A percentile compares a stretch with the other conserved stretches of the same genome.
Conservation (phyloP, 495 filamentous ascomycete genomes). For the Letharia lupina region DNA sequence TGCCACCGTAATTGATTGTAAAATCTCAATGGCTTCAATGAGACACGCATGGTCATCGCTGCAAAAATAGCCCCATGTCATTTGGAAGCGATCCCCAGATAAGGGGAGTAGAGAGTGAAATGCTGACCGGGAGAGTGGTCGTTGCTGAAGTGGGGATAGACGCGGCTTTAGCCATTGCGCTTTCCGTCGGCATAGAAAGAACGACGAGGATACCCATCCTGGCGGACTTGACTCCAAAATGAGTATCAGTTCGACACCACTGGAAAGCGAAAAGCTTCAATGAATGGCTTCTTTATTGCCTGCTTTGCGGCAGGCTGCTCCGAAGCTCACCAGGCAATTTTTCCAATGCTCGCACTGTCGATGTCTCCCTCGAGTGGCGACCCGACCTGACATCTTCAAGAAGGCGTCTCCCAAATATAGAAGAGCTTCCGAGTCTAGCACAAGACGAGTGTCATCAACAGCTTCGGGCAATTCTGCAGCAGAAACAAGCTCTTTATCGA, state of each 20-base stretch:
- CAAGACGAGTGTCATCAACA: background rate
- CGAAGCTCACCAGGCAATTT: constrained; percentile 40
- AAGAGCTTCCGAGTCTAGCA: constrained; percentile 22
- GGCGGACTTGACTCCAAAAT: background rate
- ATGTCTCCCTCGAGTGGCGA: constrained; percentile 24
- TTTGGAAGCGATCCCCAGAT: background rate
- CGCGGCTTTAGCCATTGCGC: background rate
- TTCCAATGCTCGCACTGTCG: constrained; percentile 48
- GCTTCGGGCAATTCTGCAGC: background rate
- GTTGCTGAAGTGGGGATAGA: constrained; percentile 1
- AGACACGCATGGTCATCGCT: constrained; percentile 1
- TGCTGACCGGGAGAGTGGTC: background rate
- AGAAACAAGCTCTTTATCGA: constrained; percentile 7
- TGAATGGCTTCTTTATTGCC: constrained; percentile 37
- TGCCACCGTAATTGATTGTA: background rate
- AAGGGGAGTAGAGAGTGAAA: background rate
- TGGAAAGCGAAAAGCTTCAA: constrained; percentile 13
- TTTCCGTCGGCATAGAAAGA: constrained; percentile 8
- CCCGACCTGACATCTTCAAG: background rate
- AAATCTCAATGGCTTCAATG: background rate
- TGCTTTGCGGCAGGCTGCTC: constrained; percentile 42
- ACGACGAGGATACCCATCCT: constrained; percentile 2
- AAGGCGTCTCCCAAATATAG: constrained; percentile 24
- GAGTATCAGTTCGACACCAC: background rate
- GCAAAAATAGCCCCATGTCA: background rate